Percentiles rank a stretch among this genome's conserved stretches.
Evolutionary conservation across 1,284 basidiomycete genomes (phyloP).

Genomic region (Trichosporon sp.): DNA sequence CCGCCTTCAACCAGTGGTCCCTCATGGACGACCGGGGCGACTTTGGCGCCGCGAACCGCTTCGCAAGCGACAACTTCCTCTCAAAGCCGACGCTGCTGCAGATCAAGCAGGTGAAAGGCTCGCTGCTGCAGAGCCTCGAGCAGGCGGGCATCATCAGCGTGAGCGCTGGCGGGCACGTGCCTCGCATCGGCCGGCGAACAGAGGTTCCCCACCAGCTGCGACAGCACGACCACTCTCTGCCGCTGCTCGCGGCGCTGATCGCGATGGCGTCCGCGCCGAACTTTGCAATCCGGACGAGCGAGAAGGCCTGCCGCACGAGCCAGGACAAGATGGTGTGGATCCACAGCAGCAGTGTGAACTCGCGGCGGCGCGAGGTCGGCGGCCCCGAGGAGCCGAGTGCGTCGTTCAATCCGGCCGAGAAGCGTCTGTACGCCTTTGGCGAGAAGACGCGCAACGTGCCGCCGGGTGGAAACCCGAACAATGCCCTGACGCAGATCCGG

Average conservation of each 20-base stretch:
- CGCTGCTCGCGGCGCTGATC: constrained; percentile 79
- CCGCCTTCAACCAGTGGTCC: constrained; percentile 80
- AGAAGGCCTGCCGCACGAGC: constrained; percentile 68
- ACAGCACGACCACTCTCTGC: constrained; percentile 65
- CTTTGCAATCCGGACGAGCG: constrained; percentile 76
- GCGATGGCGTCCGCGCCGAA: constrained; percentile 87
- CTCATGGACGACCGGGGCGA: constrained; percentile 61
- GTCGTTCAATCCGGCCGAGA: constrained; percentile 54
- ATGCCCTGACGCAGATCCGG: constrained; percentile 53
- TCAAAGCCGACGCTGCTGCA: constrained; percentile 74
- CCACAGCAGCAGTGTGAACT: constrained; percentile 82
- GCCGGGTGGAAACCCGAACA: constrained; percentile 32
- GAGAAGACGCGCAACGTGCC: constrained; percentile 72
- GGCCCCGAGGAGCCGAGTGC: constrained; percentile 50
- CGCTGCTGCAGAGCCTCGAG: constrained; percentile 71
- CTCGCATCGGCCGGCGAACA: constrained; percentile 26
- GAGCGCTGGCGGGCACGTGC: constrained; percentile 57
- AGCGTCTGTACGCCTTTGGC: constrained; percentile 74
- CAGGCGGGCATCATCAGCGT: constrained; percentile 75
- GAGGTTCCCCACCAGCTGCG: constrained; percentile 64
- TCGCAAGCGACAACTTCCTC: constrained; percentile 82
- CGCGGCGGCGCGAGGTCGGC: constrained; percentile 59
- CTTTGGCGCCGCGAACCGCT: constrained; percentile 63
- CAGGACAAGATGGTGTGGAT: constrained; percentile 67
- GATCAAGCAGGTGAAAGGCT: constrained; percentile 78